Evolutionary conservation across 164 flowering plant genomes (phyloP), one percentile per base, ranked within the genome.

Genomic region (Umbellularia californica): DNA sequence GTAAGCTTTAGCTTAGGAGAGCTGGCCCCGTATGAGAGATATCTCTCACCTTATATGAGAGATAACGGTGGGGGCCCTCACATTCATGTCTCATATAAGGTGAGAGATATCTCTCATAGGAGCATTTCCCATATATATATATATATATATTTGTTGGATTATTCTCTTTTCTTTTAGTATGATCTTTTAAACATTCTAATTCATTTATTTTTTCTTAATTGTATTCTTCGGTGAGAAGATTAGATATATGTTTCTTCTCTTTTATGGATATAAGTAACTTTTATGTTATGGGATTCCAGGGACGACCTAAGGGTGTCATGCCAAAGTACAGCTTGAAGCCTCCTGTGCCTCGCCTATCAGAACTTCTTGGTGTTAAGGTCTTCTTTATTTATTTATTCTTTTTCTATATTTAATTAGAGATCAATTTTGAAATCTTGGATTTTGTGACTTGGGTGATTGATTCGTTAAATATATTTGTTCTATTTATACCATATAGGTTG

Each of bases 241-340:
- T 17, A 4, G 25, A 63, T 22, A 27, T 63, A 9, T 63, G 66
- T 5, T 63, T 30, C 35, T 30, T 30, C 5, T 30, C 35, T 30
- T 30, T 30, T 30, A 30, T 5, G 35, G 11, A 9, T 5, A 9
- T 63, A 52, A 69, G 17, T 1, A 12, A 23, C n/a, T 41, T 20
- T 33, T 47, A 47, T 74, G 28, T 71, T 20, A 30, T 58, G 17
- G 33, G 69, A 28, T 82, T 82, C 33, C 83, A 92, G 94, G 94
- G 95, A 13, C 90, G 95, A 30, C 94, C 97, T 15, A 90, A 91
- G 77, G 95, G 95, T 76, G 94, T 90, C 6, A 91, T 93, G 0
- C 93, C 95, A 6, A 93, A 93, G 70, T 93, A 79, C 87, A 93
- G 94, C 79, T 85, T 93, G 84, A 86, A 85, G 79, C 97, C 97